Percentiles rank a stretch among this genome's conserved stretches.
These are phyloP conservation scores for Trichoderma sp. DNA, from an alignment of 2,329 filamentous ascomycete genomes.

Conservation along the genomic window DNA sequence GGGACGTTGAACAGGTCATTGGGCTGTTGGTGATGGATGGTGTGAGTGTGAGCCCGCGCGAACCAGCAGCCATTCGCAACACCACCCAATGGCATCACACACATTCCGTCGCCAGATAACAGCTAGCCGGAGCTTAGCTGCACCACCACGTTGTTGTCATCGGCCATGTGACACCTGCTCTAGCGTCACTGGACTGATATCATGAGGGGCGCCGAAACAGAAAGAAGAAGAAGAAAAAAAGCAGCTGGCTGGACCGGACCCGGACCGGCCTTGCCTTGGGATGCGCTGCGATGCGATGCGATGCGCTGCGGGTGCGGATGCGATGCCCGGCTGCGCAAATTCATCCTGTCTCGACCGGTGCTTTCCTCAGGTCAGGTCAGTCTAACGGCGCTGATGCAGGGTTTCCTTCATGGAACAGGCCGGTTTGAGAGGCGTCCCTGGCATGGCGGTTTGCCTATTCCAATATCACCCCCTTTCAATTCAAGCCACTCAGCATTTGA, in stretches of 20 bases:
- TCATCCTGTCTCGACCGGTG: neutral
- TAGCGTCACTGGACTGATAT: conserved; percentile 12
- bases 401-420: neutral
- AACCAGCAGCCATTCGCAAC: conserved; percentile 2
- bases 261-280: neutral
- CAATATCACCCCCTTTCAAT: conserved; percentile 1
- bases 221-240: neutral
- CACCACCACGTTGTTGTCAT: conserved; percentile 21
- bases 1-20: conserved; percentile 10
- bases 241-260: neutral
- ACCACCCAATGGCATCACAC: conserved; percentile 9
- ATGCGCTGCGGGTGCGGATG: neutral
- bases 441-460: neutral
- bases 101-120: conserved; percentile 10
- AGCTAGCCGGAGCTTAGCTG: conserved; percentile 19
- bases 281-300: neutral
- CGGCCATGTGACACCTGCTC: conserved; percentile 20
- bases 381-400: neutral
- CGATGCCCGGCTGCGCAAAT: conserved; percentile 1
- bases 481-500: neutral
- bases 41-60: neutral
- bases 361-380: neutral
- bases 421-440: conserved; percentile 5
- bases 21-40: conserved; percentile 4
- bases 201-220: neutral